Evolutionary conservation across 1,284 basidiomycete genomes (phyloP), one percentile per base, ranked within the genome.

Genomic region (Lentinus polychrous): DNA sequence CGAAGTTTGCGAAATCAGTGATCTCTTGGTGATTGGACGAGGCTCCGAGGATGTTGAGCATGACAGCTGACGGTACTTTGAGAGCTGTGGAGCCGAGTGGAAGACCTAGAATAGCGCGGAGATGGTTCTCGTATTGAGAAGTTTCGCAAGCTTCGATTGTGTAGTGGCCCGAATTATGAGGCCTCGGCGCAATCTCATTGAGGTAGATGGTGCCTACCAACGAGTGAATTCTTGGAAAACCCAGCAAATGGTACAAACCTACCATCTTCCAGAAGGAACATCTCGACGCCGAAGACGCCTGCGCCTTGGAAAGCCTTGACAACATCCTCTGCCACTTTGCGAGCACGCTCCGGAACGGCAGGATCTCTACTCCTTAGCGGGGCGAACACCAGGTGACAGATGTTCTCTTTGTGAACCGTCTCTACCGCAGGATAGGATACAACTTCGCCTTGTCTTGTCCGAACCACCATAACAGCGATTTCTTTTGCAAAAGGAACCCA

Each of bases 81-180:
- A 99, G 80, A 0, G 79, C 72, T 1, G 94, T 94, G 12, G 87
- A 90, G 18, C 95, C 95, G 14, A 99, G 78, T 1, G 95, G 94
- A 8, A 97, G 76, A 35, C 78, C 81, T 17, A 98, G 82, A 64
- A 99, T 94, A n/a, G 94, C 91, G 31, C 94, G 91, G 35, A 99
- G 83, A 66, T 99, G 96, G 61, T 98, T 97, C 66, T 95, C 94
- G 71, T 94, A 99, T 70, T 99, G 96, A 11, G 93, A 97, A 2
- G 93, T 91, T 57, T 92, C 78, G 66, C 92, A 96, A 0, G 95
- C 94, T 69, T 98, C 95, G 62, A 99, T 98, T n/a, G 95, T 98
- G 69, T 98, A 97, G 66, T 99, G 96, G 0, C 95, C 95, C 8
- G 94, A 97, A 70, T 99, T 99, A 68, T 99, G 96, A 0, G 96